A percentile compares a stretch with the other conserved stretches of the same genome.
Evolutionary conservation across 306 rosid genomes (phyloP).

Genomic region (Vigna reflexopilosa): DNA sequence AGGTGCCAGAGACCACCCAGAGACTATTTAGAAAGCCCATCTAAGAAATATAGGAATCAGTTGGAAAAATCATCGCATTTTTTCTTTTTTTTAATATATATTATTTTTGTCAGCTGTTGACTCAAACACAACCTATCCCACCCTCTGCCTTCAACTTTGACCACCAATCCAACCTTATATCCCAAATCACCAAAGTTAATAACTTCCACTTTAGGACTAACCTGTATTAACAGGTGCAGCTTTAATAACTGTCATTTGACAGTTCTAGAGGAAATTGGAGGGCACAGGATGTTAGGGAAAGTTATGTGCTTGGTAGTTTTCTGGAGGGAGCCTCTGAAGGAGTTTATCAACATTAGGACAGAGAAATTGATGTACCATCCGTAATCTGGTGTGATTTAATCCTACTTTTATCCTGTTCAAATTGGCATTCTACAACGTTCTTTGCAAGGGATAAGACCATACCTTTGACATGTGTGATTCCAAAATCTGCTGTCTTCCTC

Average conservation of each 20-base stretch:
- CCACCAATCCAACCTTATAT: no score
- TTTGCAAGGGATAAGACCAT: conserved; percentile 29
- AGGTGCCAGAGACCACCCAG: not conserved
- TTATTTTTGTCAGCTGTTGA: no score
- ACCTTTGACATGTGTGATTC: conserved; percentile 94
- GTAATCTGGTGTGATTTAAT: not conserved
- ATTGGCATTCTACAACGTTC: not conserved
- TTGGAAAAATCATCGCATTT: not conserved
- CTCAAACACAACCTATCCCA: no score
- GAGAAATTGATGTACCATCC: not conserved
- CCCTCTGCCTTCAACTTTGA: no score
- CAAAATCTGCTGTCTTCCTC: conserved; percentile 94
- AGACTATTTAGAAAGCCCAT: not conserved
- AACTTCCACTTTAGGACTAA: no score
- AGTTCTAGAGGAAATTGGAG: not conserved
- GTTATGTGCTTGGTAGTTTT: not conserved
- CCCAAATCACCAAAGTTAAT: no score
- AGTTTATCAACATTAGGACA: not conserved
- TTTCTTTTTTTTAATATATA: not conserved
- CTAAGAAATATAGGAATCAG: not conserved
- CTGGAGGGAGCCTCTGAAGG: not conserved
- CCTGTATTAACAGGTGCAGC: no score
- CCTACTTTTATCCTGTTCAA: not conserved
- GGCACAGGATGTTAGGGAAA: not conserved
- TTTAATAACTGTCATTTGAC: no score